Evolutionary conservation across 257 asterid genomes (phyloP).

Genomic region (Verbascum thapsus): DNA sequence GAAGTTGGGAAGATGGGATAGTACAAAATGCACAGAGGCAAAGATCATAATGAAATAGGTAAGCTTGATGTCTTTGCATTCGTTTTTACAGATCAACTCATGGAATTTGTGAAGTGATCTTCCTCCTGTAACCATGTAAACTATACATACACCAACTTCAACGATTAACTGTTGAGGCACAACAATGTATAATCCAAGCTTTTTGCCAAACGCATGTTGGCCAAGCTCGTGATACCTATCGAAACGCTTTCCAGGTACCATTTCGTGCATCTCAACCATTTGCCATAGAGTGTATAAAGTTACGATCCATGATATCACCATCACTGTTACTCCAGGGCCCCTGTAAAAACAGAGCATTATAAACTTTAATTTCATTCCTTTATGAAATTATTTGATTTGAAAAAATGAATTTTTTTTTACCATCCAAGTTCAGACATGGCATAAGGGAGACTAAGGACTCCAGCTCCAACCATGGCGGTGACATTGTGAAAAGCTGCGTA

Average conservation of each 20-base stretch:
- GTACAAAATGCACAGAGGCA: slow-evolving; percentile 90
- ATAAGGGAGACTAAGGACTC: slow-evolving; percentile 79
- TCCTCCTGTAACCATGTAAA: slow-evolving; percentile 95
- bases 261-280: slow-evolving; percentile 98
- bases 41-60: slow-evolving; percentile 84
- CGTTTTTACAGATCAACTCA: slow-evolving; percentile 40
- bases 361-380: background rate
- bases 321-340: slow-evolving; percentile 89
- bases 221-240: slow-evolving; percentile 93
- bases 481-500: slow-evolving; percentile 91
- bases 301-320: slow-evolving; percentile 77
- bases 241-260: slow-evolving; percentile 91
- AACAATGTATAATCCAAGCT: slow-evolving; percentile 83
- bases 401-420: slow-evolving; percentile 26
- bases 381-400: too few species aligned
- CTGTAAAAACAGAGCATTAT: slow-evolving; percentile 26
- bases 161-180: slow-evolving; percentile 89
- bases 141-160: slow-evolving; percentile 84
- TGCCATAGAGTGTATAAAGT: slow-evolving; percentile 90
- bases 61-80: slow-evolving; percentile 57
- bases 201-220: slow-evolving; percentile 87
- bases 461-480: slow-evolving; percentile 95
- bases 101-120: slow-evolving; percentile 74
- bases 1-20: slow-evolving; percentile 91
- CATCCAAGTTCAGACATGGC: slow-evolving; percentile 87